Conservation (phyloP, 2,329 filamentous ascomycete genomes). For the Cadophora luteo-olivacea region DNA sequence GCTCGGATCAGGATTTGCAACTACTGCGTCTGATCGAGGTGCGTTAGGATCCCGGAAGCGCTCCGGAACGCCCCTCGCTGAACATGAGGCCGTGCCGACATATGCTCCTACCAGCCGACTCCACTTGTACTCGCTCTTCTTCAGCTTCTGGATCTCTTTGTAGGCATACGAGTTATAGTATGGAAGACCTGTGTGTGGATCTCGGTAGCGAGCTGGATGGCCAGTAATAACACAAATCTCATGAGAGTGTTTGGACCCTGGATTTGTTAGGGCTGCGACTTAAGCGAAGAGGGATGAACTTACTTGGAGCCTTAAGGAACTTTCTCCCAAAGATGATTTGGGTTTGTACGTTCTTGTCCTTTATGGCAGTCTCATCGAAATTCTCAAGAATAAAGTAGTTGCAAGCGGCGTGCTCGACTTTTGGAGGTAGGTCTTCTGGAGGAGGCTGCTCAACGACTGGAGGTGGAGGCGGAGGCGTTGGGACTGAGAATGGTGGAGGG, state of each 20-base stretch:
- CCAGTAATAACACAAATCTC: slow-evolving; percentile 83
- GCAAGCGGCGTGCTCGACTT: slow-evolving; percentile 58
- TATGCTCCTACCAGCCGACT: slow-evolving; percentile 83
- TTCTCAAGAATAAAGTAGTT: slow-evolving; percentile 65
- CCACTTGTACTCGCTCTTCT: slow-evolving; percentile 80
- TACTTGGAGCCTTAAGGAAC: slow-evolving; percentile 54
- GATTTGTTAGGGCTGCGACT: slow-evolving; percentile 30
- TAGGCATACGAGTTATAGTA: slow-evolving; percentile 84
- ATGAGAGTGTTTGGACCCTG: slow-evolving; percentile 32
- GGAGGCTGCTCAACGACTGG: slow-evolving; percentile 32
- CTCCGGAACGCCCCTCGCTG: slow-evolving; percentile 79
- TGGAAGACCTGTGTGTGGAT: slow-evolving; percentile 82
- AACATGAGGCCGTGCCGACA: slow-evolving; percentile 70
- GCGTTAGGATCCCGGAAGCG: slow-evolving; percentile 60
- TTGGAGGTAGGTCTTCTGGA: slow-evolving; percentile 31
- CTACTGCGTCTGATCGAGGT: slow-evolving; percentile 5
- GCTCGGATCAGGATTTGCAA: not conserved
- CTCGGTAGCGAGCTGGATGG: slow-evolving; percentile 80
- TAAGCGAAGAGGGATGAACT: slow-evolving; percentile 29
- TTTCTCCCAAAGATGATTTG: slow-evolving; percentile 62
- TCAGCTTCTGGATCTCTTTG: slow-evolving; percentile 78
- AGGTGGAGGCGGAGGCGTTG: slow-evolving; percentile 33
- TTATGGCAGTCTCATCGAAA: slow-evolving; percentile 56
- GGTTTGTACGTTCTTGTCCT: slow-evolving; percentile 60
- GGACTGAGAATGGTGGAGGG: slow-evolving; percentile 25